Evolutionary conservation across 2,329 filamentous ascomycete species (phyloP), one percentile per base, ranked within the genome.

Genomic region (Trichoderma cornu-damae): DNA sequence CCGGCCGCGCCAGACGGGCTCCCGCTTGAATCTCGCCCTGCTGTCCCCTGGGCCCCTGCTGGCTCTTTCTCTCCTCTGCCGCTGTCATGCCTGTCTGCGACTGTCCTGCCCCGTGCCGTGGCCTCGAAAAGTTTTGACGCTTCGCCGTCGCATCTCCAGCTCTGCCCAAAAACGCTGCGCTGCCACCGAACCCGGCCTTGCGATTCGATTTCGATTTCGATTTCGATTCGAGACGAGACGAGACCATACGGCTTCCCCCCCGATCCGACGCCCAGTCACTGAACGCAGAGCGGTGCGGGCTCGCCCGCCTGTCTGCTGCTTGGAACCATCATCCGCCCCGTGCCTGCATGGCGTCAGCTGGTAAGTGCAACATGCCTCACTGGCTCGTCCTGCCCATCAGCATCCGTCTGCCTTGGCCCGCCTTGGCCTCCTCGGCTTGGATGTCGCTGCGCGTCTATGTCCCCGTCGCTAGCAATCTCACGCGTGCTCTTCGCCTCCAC

Each of bases 301-400:
- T 37, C 4, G 22, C 14, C 42, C 22, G 22, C 18, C 42, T 47
- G 44, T 34, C 35, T 28, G 12, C 28, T 54, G 32, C 42, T 24
- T 30, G n/a, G 51, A 24, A 28, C 20, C 32, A 28, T 57, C 24
- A 26, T 43, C 14, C 16, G 42, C 18, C 4, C 22, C 14, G 51
- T 54, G 34, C 38, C 57, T 59, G 42, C 40, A 59, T 59, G 57
- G 57, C 57, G 57, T 59, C 37, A 55, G 44, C 40, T 49, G 51
- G 57, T 59, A 59, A 55, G 57, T 56, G 24, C 34, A 20, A 22
- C 54, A n/a, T 57, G 54, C 12, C 34, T 56, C 42, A 18, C 47
- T 53, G 14, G 38, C 42, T 42, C 50, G 49, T 43, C 49, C 43
- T 49, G 50, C 54, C 57, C 34, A 8, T 30, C 49, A 18, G 40